phyloP scores from a whole-genome alignment of 805 yeast genomes.

The Blastobotrys americana region DNA sequence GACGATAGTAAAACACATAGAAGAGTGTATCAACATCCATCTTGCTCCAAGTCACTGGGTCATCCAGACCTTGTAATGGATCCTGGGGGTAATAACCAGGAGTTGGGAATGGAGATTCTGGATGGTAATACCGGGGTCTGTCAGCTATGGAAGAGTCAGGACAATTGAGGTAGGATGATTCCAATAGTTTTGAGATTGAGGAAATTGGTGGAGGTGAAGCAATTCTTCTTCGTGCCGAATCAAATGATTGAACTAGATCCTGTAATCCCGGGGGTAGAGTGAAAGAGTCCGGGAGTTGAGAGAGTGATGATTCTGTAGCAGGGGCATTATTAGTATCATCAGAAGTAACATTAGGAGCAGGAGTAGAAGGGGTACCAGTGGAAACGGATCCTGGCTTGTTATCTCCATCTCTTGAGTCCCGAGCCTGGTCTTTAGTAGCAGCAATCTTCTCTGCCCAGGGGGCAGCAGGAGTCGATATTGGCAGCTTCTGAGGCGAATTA shows the following conservation, averaged over 20 bases:
- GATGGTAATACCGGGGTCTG: slow-evolving; percentile 66
- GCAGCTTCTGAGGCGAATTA: neutral
- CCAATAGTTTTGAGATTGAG: slow-evolving; percentile 52
- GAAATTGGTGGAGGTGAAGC: slow-evolving; percentile 47
- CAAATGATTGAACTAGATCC: slow-evolving; percentile 33
- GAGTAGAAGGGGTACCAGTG: slow-evolving; percentile 17
- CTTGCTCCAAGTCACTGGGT: slow-evolving; percentile 53
- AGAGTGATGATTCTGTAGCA: slow-evolving; percentile 16
- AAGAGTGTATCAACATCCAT: slow-evolving; percentile 83
- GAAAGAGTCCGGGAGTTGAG: slow-evolving; percentile 14
- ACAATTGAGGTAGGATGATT: slow-evolving; percentile 74
- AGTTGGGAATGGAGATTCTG: slow-evolving; percentile 81
- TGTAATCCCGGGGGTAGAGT: slow-evolving; percentile 36
- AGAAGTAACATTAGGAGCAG: slow-evolving; percentile 10
- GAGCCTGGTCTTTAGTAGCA: neutral
- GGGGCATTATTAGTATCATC: slow-evolving; percentile 13
- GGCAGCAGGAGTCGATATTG: slow-evolving; percentile 15
- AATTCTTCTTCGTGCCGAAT: slow-evolving; percentile 39
- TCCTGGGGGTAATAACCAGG: slow-evolving; percentile 86
- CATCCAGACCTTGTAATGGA: slow-evolving; percentile 47
- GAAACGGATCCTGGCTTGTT: slow-evolving; percentile 2
- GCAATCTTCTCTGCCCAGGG: slow-evolving; percentile 21
- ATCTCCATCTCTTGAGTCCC: neutral
- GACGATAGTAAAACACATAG: slow-evolving; percentile 84
- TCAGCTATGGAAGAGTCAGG: slow-evolving; percentile 94